phyloP scores from a whole-genome alignment of 352 stramenopile species.

The Globisporangium paroecandrum region DNA sequence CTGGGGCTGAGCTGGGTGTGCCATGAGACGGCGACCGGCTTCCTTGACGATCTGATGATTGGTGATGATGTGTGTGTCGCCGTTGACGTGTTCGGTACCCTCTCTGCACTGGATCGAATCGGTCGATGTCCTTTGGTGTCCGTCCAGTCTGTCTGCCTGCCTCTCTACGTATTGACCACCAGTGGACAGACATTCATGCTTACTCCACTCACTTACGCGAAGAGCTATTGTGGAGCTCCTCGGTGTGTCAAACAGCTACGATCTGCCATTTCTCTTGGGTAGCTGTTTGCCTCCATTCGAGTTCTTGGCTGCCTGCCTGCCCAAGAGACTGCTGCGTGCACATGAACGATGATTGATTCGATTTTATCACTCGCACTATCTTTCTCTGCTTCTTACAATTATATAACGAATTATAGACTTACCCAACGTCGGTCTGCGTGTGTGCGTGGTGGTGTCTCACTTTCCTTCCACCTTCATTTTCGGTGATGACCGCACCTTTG shows the following conservation, averaged over 20 bases:
- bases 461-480: not conserved
- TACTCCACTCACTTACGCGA: not conserved
- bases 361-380: conserved; percentile 5
- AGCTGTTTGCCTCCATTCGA: not conserved
- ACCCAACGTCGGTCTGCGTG: not conserved
- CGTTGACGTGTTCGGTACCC: not conserved
- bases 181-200: not conserved
- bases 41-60: not conserved
- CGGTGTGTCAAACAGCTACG: not conserved
- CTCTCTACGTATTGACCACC: not conserved
- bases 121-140: not conserved
- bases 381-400: conserved; percentile 4
- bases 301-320: not conserved
- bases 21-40: not conserved
- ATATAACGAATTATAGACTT: conserved; percentile 11
- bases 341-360: not conserved
- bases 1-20: not conserved
- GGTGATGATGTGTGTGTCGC: not conserved
- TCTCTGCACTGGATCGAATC: not conserved
- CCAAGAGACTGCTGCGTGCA: not conserved
- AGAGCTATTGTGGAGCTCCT: not conserved
- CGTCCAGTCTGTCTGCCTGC: not conserved
- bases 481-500: not conserved
- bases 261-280: not conserved
- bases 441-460: not conserved